Base-by-base conservation (phyloP, 441 rosid species). In the Manihot esculenta region DNA sequence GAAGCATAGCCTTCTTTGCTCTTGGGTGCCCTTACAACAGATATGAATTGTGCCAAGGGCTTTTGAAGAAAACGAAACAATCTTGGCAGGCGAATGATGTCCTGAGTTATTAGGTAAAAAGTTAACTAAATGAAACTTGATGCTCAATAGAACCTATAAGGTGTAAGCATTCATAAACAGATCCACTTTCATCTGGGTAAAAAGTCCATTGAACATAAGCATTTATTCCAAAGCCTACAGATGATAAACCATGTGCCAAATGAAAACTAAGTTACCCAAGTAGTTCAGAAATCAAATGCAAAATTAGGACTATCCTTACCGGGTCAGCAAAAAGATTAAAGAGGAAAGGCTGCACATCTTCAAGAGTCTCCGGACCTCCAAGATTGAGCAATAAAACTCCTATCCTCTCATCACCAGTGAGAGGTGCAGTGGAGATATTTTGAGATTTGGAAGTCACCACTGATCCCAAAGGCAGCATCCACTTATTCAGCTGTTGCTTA, bases 321-420 rank as follows among this genome's bases (percentile, higher is more conserved):
- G 98, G 99, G 70, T 92, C 99, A 42, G 99, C 97, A n/a, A 94
- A 94, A 63, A 94, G 99, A 78, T 94, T 94, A 77, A 92, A 94
- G 83, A 94, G 82, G 81, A 94, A 94, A 45, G 99, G 97, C 81
- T 94, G 97, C 69, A 94, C 99, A 70, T 94, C 98, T 23, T 94
- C 98, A 70, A 94, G 92, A 24, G 97, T 94, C 85, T 94, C 99
- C 0, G 98, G 99, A 49, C 99, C 99, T 51, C 99, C 99, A 54
- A 94, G 99, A 78, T 94, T 94, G 66, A 94, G 87, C 82, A 94
- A 79, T 70, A 94, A 61, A 10, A 94, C 99, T 24, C 99, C 99
- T 5, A 88, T 71, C 82, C 77, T 87, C 63, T 90, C 97, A 41
- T 83, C 86, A 45, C 79, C 85, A 44, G 79, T 69, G 27, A 84